Evolutionary conservation across 768 basidiomycete species (phyloP).

Genomic region (Tylopilus balloui): DNA sequence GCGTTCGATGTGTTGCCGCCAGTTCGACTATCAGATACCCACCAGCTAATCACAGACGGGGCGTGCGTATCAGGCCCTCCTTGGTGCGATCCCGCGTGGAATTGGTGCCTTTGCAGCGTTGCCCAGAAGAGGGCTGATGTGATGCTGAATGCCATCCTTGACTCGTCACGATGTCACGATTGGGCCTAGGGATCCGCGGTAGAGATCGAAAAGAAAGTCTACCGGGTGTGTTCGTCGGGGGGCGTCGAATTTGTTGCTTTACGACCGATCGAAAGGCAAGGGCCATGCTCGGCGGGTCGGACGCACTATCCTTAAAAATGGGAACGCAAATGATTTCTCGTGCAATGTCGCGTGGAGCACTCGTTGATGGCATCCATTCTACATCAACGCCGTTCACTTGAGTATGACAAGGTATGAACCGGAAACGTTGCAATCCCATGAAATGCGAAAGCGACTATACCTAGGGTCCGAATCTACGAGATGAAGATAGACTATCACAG

Average conservation of each 20-base stretch:
- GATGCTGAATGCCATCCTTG: conserved; percentile 15
- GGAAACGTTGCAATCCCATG: conserved; percentile 4
- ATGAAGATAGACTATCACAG: background rate
- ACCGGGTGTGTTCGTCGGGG: background rate
- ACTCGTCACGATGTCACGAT: conserved; percentile 24
- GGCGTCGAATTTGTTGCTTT: background rate
- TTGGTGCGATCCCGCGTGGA: background rate
- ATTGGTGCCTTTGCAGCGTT: background rate
- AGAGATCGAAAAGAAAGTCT: conserved; percentile 4
- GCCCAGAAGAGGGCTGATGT: background rate
- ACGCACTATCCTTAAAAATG: background rate
- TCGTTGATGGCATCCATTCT: background rate
- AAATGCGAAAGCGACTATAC: background rate
- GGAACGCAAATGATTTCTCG: background rate
- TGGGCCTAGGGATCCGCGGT: conserved; percentile 26
- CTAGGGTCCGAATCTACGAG: conserved; percentile 3
- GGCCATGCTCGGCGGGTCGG: background rate
- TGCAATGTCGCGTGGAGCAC: background rate
- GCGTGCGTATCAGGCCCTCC: background rate
- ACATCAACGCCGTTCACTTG: conserved; percentile 20
- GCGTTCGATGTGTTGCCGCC: conserved; percentile 12
- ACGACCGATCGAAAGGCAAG: background rate
- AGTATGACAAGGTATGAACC: conserved; percentile 11
- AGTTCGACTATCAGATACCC: conserved; percentile 26
- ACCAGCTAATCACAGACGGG: conserved; percentile 7